A percentile compares a stretch with the other conserved stretches of the same genome.
Conservation (phyloP, 352 stramenopile genomes). For the Globisporangium solare region DNA sequence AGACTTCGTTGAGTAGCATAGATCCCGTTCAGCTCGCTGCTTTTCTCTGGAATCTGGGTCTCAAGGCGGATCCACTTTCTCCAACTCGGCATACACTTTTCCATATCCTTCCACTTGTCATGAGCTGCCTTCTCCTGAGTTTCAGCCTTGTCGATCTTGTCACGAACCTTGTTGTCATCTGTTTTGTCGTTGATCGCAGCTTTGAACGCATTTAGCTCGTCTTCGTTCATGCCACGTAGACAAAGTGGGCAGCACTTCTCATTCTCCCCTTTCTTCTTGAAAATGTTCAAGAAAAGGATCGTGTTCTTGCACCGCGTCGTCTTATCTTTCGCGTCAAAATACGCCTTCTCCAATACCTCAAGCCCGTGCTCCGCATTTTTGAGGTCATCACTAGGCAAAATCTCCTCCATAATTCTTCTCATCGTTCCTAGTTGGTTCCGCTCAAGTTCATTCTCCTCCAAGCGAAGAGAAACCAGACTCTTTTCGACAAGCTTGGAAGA, state of each 20-base stretch:
- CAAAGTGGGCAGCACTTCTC: slow-evolving; percentile 81
- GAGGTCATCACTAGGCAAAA: slow-evolving; percentile 39
- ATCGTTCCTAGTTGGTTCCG: slow-evolving; percentile 44
- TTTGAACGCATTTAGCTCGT: slow-evolving; percentile 58
- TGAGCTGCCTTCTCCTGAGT: slow-evolving; percentile 34
- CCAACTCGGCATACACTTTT: slow-evolving; percentile 62
- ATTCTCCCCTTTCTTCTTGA: slow-evolving; percentile 78
- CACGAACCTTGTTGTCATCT: slow-evolving; percentile 63
- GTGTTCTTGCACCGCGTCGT: slow-evolving; percentile 76
- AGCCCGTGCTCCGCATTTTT: slow-evolving; percentile 44
- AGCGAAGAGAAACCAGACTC: slow-evolving; percentile 24
- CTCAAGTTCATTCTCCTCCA: slow-evolving; percentile 53
- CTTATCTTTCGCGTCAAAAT: slow-evolving; percentile 82
- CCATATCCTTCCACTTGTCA: slow-evolving; percentile 53
- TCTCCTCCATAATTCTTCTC: slow-evolving; percentile 40
- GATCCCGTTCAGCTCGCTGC: slow-evolving; percentile 40
- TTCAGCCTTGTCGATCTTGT: slow-evolving; percentile 76
- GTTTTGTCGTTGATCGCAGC: slow-evolving; percentile 70
- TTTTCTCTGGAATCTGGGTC: slow-evolving; percentile 38
- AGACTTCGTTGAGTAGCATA: slow-evolving; percentile 36
- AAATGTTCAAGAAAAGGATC: slow-evolving; percentile 79
- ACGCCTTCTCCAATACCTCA: slow-evolving; percentile 47
- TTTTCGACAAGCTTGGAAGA: slow-evolving; percentile 51
- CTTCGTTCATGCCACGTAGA: slow-evolving; percentile 44
- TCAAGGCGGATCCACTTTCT: slow-evolving; percentile 56